Evolutionary conservation across 495 filamentous ascomycete species (phyloP).

Genomic region (Neurospora sp.): DNA sequence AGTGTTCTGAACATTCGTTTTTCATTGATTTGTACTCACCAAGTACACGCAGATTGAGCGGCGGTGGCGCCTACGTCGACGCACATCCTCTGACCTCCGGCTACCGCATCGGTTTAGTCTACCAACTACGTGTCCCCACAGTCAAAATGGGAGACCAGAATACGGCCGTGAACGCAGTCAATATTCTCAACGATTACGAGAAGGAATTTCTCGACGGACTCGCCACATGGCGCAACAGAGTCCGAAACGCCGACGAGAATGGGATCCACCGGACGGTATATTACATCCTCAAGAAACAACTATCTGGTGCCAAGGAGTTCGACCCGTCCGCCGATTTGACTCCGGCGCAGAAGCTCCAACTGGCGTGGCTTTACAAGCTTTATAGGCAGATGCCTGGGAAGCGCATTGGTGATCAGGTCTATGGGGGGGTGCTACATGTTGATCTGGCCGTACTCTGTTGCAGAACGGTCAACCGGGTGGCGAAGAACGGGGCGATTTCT

Average conservation of each 20-base stretch:
- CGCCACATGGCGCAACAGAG: not conserved
- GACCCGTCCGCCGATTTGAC: not conserved
- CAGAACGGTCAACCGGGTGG: not conserved
- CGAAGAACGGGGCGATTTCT: not conserved
- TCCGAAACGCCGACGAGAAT: not conserved
- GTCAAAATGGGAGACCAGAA: not conserved
- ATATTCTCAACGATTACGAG: not conserved
- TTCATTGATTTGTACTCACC: not conserved
- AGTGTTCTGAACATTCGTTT: not conserved
- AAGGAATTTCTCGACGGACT: not conserved
- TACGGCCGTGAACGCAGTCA: not conserved
- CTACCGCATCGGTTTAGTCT: conserved; percentile 1
- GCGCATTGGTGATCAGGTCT: not conserved
- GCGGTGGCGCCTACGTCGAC: not conserved
- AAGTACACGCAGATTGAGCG: not conserved
- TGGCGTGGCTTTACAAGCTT: not conserved
- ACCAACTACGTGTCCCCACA: not conserved
- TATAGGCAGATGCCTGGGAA: not conserved
- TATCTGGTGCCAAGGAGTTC: not conserved
- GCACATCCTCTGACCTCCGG: not conserved
- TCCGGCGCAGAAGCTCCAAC: not conserved
- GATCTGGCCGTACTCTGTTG: not conserved
- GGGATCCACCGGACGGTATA: not conserved
- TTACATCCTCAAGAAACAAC: not conserved
- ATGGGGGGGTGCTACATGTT: not conserved